Evolutionary conservation across 345 rosid species (phyloP).

Genomic region (Limnanthes douglasii): DNA sequence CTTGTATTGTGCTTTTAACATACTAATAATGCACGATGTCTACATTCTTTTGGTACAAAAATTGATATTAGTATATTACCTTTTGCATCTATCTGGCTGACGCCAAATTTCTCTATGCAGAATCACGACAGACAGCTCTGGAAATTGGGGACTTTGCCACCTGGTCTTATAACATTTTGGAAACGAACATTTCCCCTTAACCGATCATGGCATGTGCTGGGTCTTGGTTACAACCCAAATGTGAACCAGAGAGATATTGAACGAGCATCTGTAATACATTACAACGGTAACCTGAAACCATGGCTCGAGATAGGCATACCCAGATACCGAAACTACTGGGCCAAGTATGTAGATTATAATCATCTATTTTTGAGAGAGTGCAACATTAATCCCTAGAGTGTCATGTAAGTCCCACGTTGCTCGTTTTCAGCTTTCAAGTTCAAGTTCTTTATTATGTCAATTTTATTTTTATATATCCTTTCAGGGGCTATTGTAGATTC

Average conservation of each 20-base stretch:
- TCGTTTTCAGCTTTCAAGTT: no score
- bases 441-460: no score
- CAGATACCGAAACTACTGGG: constrained; percentile 40
- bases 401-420: no score
- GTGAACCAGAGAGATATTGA: constrained; percentile 60
- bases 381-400: constrained; percentile 53
- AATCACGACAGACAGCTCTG: constrained; percentile 58
- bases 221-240: constrained; percentile 76
- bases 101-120: constrained; percentile 21
- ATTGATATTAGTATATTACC: no score
- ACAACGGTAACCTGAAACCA: constrained; percentile 77
- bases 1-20: no score
- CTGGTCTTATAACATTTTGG: constrained; percentile 84
- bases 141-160: constrained; percentile 82
- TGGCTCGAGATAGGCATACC: constrained; percentile 78
- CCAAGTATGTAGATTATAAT: constrained; percentile 45
- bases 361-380: constrained; percentile 44
- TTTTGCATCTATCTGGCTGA: no score
- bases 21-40: no score
- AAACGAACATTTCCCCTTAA: constrained; percentile 38
- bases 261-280: constrained; percentile 61
- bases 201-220: constrained; percentile 61
- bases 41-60: no score
- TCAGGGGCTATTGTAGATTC: no score
- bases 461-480: no score